Evolutionary conservation across 805 yeast genomes (phyloP).

Genomic region (Kregervanrija delftensis): DNA sequence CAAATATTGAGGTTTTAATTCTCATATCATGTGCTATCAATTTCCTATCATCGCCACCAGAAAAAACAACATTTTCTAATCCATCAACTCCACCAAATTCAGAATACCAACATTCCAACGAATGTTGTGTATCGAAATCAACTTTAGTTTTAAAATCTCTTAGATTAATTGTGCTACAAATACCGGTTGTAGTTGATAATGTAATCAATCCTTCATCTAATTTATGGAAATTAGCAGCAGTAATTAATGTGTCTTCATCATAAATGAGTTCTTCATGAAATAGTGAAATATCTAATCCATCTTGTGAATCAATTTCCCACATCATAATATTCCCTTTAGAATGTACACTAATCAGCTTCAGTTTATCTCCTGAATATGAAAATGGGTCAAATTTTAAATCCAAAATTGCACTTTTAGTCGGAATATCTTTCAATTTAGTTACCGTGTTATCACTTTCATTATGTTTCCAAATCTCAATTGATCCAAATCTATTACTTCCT

Average conservation of each 20-base stretch:
- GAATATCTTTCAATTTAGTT: slow-evolving; percentile 10
- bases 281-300: slow-evolving; percentile 14
- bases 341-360: slow-evolving; percentile 56
- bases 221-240: slow-evolving; percentile 59
- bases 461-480: slow-evolving; percentile 36
- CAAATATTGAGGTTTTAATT: slow-evolving; percentile 29
- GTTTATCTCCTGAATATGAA: slow-evolving; percentile 27
- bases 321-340: slow-evolving; percentile 69
- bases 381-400: slow-evolving; percentile 65
- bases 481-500: slow-evolving; percentile 58
- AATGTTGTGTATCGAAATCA: slow-evolving; percentile 40
- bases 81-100: slow-evolving; percentile 55
- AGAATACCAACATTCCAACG: slow-evolving; percentile 85
- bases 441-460: slow-evolving; percentile 10
- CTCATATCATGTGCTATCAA: slow-evolving; percentile 70
- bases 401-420: slow-evolving; percentile 58
- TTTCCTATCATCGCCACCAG: slow-evolving; percentile 88
- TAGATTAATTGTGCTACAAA: slow-evolving; percentile 35
- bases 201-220: slow-evolving; percentile 30
- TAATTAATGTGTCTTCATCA: slow-evolving; percentile 43
- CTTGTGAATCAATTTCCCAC: slow-evolving; percentile 42
- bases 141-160: too few relatives aligned
- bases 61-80: slow-evolving; percentile 51
- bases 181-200: slow-evolving; percentile 67
- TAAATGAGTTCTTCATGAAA: slow-evolving; percentile 37